Conservation (phyloP, 805 yeast species). For the Yarrowia phangngaensis region DNA sequence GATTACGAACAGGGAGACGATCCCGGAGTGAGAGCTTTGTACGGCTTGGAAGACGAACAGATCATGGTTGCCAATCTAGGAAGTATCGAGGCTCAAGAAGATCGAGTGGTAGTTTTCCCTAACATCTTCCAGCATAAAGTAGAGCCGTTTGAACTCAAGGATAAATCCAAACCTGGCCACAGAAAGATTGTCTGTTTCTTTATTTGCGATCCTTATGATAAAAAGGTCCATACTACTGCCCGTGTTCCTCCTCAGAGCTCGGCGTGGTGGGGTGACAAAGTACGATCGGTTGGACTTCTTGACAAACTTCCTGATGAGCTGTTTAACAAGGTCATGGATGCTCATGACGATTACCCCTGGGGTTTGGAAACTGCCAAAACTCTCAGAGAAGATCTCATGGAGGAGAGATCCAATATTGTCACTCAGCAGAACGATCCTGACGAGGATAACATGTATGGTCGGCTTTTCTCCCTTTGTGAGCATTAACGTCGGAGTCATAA, state of each 20-base stretch:
- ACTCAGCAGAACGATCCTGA: slow-evolving; percentile 30
- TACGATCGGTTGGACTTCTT: slow-evolving; percentile 5
- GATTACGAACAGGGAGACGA: slow-evolving; percentile 43
- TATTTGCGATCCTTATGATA: slow-evolving; percentile 41
- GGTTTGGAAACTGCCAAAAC: slow-evolving; percentile 35
- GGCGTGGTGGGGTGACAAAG: slow-evolving; percentile 39
- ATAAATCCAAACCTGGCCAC: slow-evolving; percentile 41
- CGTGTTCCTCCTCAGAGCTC: slow-evolving; percentile 44
- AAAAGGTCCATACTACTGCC: slow-evolving; percentile 36
- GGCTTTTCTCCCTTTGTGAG: slow-evolving; percentile 37
- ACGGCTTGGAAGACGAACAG: slow-evolving; percentile 39
- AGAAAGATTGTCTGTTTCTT: slow-evolving; percentile 45
- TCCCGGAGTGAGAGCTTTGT: slow-evolving; percentile 35
- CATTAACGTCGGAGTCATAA: no score
- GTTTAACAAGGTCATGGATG: slow-evolving; percentile 20
- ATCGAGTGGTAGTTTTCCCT: slow-evolving; percentile 42
- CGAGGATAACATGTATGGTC: slow-evolving; percentile 34
- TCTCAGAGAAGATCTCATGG: slow-evolving; percentile 38
- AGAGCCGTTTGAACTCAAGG: slow-evolving; percentile 42
- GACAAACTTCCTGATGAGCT: slow-evolving; percentile 19
- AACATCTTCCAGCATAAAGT: slow-evolving; percentile 44
- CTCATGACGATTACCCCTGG: slow-evolving; percentile 19
- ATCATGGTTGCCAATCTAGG: slow-evolving; percentile 37
- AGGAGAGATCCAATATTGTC: slow-evolving; percentile 22
- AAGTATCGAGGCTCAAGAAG: slow-evolving; percentile 35